Evolutionary conservation across 1,139 yeast species (phyloP), one percentile per base, ranked within the genome.

Genomic region (Saccharomyces hybrid): DNA sequence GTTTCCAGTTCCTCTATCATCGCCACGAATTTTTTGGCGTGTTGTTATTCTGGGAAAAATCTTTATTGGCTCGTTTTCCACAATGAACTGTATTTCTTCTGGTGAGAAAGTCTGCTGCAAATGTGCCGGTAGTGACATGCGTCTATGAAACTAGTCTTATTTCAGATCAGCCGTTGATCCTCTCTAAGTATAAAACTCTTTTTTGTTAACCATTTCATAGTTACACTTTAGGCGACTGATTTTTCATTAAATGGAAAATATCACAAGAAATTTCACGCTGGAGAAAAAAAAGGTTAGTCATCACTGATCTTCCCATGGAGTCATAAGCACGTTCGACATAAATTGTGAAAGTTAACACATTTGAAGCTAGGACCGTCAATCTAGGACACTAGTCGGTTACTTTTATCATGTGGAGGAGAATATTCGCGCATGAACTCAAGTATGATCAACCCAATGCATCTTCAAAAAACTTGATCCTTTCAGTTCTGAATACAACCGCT

Each of bases 41-140:
- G 71, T 68, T 23, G 71, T 67, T 25, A 69, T 65, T 55, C 71
- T 61, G 34, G 98, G 96, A 31, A 90, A 76, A 38, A 91, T 84
- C 32, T 83, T 79, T 14, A 90, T 77, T 4, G 70, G 71, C 55
- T 85, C 89, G 69, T 86, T 88, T 67, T 93, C 98, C 1, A 96
- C 95, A 41, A 89, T 73, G 65, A 88, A 93, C 61, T 83, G 86
- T 48, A 91, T 76, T 68, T 93, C 98, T 9, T 84, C 76, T 0
- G 96, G 93, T 44, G 84, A 73, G 54, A 90, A 80, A 25, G 85
- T 82, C 55, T 76, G 74, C 57, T 78, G 80, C 42, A 82, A 73
- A 51, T 76, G 73, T 8, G 72, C 67, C 5, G 95, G 91, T 34
- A 88, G 74, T 4, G 90, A 80, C 95, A 87, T 87, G 20, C 11